Conservation (phyloP, 257 asterid genomes). For the Rubia yunnanensis region DNA sequence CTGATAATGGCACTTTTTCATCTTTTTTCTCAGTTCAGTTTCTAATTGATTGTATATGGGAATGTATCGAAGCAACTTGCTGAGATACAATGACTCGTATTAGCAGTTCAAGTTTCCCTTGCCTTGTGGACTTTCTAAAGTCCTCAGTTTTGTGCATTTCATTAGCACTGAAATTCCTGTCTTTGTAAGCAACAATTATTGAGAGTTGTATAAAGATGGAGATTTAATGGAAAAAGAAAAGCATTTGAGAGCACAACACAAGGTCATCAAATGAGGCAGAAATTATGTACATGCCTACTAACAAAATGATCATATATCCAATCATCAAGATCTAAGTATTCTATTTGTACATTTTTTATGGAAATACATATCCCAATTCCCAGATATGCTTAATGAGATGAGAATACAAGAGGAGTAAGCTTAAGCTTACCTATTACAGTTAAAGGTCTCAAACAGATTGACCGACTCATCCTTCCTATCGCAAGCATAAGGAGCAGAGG, state of each 20-base stretch:
- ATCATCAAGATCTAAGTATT: slow-evolving; percentile 33
- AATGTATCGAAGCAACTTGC: slow-evolving; percentile 72
- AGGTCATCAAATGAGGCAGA: slow-evolving; percentile 10
- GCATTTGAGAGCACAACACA: background rate
- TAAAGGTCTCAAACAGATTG: slow-evolving; percentile 9
- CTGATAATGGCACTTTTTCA: slow-evolving; percentile 18
- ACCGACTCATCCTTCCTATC: slow-evolving; percentile 39
- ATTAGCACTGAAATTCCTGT: slow-evolving; percentile 7
- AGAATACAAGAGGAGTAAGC: slow-evolving; percentile 12
- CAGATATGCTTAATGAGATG: slow-evolving; percentile 21
- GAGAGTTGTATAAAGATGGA: slow-evolving; percentile 14
- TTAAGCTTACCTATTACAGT: slow-evolving; percentile 16
- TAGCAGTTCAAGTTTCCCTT: slow-evolving; percentile 10
- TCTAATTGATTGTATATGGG: slow-evolving; percentile 26
- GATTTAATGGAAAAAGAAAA: slow-evolving; percentile 3
- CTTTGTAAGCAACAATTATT: slow-evolving; percentile 5
- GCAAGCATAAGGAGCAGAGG: slow-evolving; percentile 65
- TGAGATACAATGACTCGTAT: slow-evolving; percentile 34
- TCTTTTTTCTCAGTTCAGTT: background rate
- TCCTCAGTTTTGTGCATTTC: slow-evolving; percentile 8
- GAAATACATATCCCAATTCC: slow-evolving; percentile 37
- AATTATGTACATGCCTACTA: slow-evolving; percentile 16
- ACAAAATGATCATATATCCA: slow-evolving; percentile 17
- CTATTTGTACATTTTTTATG: slow-evolving; percentile 32
- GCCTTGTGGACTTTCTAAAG: background rate